phyloP scores from a whole-genome alignment of 306 rosid species.

The Rosa chinensis region DNA sequence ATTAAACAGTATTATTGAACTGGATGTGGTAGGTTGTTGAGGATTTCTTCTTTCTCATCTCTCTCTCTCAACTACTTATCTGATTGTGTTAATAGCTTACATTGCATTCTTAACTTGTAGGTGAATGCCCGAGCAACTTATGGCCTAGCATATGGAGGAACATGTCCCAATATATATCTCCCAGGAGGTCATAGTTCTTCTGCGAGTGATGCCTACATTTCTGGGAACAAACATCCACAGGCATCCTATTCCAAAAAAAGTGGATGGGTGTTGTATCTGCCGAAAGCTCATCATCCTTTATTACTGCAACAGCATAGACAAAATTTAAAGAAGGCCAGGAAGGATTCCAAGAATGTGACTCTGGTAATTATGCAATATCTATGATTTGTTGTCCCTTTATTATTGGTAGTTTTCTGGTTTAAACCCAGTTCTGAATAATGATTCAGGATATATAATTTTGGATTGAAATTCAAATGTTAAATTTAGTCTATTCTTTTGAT shows the following conservation, averaged over 20 bases:
- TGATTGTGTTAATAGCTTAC: slow-evolving; percentile 15
- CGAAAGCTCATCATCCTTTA: slow-evolving; percentile 80
- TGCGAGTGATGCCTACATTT: slow-evolving; percentile 26
- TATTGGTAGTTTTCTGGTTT: neutral
- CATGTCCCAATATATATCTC: slow-evolving; percentile 60
- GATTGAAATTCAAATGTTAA: neutral
- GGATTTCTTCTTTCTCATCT: neutral
- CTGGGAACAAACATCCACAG: slow-evolving; percentile 35
- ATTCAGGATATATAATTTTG: slow-evolving; percentile 2
- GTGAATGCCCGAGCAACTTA: slow-evolving; percentile 91
- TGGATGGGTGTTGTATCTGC: slow-evolving; percentile 74
- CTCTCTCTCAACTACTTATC: slow-evolving; percentile 18
- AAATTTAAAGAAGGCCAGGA: slow-evolving; percentile 57
- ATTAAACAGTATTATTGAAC: slow-evolving; percentile 53
- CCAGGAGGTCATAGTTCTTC: slow-evolving; percentile 43
- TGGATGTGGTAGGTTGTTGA: slow-evolving; percentile 73
- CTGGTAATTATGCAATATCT: slow-evolving; percentile 43
- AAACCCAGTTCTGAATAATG: neutral
- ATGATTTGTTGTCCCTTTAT: neutral
- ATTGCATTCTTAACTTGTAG: slow-evolving; percentile 42
- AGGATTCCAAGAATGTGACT: slow-evolving; percentile 41
- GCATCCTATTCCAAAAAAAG: slow-evolving; percentile 34
- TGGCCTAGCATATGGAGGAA: slow-evolving; percentile 75
- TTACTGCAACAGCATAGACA: slow-evolving; percentile 65
- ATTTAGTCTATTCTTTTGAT: neutral